phyloP scores from a whole-genome alignment of 176 grass and related monocot species.

The Carex parvula region DNA sequence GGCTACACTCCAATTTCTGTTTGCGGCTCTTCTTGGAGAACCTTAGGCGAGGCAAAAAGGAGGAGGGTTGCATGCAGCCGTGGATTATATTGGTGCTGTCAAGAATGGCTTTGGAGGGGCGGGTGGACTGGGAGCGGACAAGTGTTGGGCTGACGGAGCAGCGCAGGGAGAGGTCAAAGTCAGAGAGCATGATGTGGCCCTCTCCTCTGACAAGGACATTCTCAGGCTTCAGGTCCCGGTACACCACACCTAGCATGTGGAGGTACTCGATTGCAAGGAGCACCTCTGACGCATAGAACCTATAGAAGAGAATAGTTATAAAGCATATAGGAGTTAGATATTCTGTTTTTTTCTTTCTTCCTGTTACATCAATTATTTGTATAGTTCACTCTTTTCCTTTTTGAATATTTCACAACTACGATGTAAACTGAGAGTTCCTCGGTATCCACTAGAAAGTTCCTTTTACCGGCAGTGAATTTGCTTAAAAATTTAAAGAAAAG shows the following conservation, averaged over 20 bases:
- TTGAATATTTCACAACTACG: not conserved
- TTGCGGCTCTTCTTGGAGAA: slow-evolving; percentile 36
- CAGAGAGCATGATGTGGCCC: slow-evolving; percentile 95
- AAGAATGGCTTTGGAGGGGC: slow-evolving; percentile 26
- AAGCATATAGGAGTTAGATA: not conserved
- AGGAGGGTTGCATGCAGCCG: slow-evolving; percentile 54
- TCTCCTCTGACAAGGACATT: slow-evolving; percentile 76
- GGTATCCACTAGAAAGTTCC: not conserved
- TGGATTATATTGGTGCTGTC: slow-evolving; percentile 28
- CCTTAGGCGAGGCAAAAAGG: slow-evolving; percentile 57
- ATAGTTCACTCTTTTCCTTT: not conserved
- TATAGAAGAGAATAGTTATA: slow-evolving; percentile 7
- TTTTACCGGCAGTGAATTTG: not conserved
- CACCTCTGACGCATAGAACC: slow-evolving; percentile 85
- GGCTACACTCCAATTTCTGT: not conserved
- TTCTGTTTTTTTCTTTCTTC: not conserved
- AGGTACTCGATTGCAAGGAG: slow-evolving; percentile 82
- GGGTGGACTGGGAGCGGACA: slow-evolving; percentile 56
- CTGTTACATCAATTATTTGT: not conserved
- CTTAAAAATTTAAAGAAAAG: not conserved
- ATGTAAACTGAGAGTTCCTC: not conserved
- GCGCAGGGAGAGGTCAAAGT: slow-evolving; percentile 80
- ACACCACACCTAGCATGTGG: slow-evolving; percentile 90
- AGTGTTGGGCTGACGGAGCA: slow-evolving; percentile 83
- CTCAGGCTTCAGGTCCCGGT: slow-evolving; percentile 82